These are phyloP conservation scores for Dactylonectria estremocensis DNA, from an alignment of 2,329 filamentous ascomycete species.

Conservation along the genomic window DNA sequence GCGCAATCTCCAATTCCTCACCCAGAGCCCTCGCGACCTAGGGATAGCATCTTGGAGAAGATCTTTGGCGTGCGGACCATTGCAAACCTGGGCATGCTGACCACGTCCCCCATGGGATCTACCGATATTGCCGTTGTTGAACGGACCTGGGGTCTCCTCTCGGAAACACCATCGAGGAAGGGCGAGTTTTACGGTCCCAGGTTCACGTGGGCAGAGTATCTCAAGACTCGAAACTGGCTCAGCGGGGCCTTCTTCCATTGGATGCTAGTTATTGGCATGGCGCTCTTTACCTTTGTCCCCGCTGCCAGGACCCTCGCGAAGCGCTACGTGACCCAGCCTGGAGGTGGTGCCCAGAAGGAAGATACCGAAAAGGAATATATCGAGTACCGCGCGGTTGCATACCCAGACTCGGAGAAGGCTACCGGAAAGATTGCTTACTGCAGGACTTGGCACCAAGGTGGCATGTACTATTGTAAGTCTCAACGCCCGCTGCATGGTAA, in stretches of 20 bases:
- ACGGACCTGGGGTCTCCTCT: slow-evolving; percentile 74
- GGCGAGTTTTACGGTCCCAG: slow-evolving; percentile 72
- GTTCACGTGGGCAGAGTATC: slow-evolving; percentile 72
- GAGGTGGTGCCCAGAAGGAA: slow-evolving; percentile 69
- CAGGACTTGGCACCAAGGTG: slow-evolving; percentile 70
- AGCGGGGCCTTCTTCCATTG: slow-evolving; percentile 67
- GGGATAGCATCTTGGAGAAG: slow-evolving; percentile 56
- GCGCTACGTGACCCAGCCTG: slow-evolving; percentile 66
- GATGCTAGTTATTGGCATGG: slow-evolving; percentile 58
- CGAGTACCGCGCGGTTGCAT: slow-evolving; percentile 75
- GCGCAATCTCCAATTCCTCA: slow-evolving; percentile 71
- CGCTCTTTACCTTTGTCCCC: slow-evolving; percentile 62
- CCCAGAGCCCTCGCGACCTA: slow-evolving; percentile 48
- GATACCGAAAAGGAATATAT: slow-evolving; percentile 71
- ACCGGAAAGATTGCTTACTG: slow-evolving; percentile 67
- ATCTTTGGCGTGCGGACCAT: slow-evolving; percentile 66
- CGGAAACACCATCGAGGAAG: slow-evolving; percentile 60
- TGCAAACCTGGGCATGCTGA: slow-evolving; percentile 69
- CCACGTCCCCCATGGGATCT: slow-evolving; percentile 65
- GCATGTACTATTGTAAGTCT: slow-evolving; percentile 75
- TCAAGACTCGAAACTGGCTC: slow-evolving; percentile 65
- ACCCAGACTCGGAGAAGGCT: slow-evolving; percentile 67
- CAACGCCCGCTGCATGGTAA: neutral
- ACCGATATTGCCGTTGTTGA: slow-evolving; percentile 71
- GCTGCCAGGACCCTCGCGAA: slow-evolving; percentile 63